phyloP scores from a whole-genome alignment of 768 basidiomycete genomes.

The Astraeus odoratus region DNA sequence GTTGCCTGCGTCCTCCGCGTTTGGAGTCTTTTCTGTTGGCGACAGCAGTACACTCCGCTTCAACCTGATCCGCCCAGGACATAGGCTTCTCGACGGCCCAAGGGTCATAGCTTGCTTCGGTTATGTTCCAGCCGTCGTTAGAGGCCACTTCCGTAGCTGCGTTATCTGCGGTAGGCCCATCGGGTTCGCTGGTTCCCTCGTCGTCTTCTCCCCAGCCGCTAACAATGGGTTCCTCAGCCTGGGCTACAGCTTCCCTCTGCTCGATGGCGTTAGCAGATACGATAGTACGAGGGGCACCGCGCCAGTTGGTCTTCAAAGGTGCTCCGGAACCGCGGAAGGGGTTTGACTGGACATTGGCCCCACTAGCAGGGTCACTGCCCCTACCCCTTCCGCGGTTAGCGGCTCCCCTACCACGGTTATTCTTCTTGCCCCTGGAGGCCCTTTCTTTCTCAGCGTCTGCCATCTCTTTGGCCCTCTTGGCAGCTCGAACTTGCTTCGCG shows the following conservation, averaged over 20 bases:
- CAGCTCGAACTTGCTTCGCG: slow-evolving; percentile 18
- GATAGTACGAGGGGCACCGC: slow-evolving; percentile 21
- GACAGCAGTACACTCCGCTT: slow-evolving; percentile 7
- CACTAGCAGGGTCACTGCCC: not conserved
- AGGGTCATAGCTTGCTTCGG: slow-evolving; percentile 17
- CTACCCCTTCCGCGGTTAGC: slow-evolving; percentile 3
- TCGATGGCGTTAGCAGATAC: slow-evolving; percentile 20
- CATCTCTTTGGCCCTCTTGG: slow-evolving; percentile 14
- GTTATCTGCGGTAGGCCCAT: slow-evolving; percentile 1
- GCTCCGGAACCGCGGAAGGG: slow-evolving; percentile 24
- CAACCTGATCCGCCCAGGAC: slow-evolving; percentile 21
- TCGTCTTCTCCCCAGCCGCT: slow-evolving; percentile 19
- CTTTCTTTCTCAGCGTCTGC: slow-evolving; percentile 9
- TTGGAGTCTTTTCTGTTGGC: not conserved
- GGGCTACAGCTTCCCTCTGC: slow-evolving; percentile 13
- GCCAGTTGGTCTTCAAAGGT: slow-evolving; percentile 26
- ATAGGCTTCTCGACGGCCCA: slow-evolving; percentile 14
- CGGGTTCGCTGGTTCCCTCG: slow-evolving; percentile 7
- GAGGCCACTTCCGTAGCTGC: slow-evolving; percentile 11
- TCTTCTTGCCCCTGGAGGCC: slow-evolving; percentile 11
- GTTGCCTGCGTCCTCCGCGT: not conserved
- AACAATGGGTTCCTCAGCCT: slow-evolving; percentile 1
- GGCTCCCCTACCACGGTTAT: slow-evolving; percentile 6
- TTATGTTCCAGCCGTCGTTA: slow-evolving; percentile 14
- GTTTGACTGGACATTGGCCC: slow-evolving; percentile 5